phyloP scores from a whole-genome alignment of 805 yeast genomes.

The Lipomyces spencermartinsiae region DNA sequence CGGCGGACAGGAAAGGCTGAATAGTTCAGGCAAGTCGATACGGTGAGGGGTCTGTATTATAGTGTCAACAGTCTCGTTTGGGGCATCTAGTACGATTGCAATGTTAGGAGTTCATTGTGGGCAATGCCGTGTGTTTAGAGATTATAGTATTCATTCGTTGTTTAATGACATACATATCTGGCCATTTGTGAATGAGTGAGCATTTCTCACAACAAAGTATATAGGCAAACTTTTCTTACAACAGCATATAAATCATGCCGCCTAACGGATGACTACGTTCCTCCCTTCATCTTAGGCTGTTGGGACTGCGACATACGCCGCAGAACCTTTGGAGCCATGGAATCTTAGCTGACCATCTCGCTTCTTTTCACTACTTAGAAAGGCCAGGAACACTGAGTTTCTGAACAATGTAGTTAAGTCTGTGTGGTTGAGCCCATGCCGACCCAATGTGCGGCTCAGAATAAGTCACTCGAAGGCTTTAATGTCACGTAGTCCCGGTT shows the following conservation, averaged over 20 bases:
- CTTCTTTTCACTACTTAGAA: too few species aligned
- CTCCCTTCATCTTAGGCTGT: neutral
- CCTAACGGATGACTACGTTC: neutral
- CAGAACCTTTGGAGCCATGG: too few species aligned
- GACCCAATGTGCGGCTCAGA: too few species aligned
- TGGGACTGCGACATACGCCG: neutral
- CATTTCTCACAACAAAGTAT: neutral
- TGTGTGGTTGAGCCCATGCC: too few species aligned
- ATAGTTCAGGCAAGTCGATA: neutral
- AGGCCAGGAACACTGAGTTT: too few species aligned
- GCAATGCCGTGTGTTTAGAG: neutral
- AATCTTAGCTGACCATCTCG: too few species aligned
- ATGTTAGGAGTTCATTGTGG: neutral
- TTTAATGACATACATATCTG: neutral
- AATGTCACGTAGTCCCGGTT: too few species aligned
- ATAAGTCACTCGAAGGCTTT: too few species aligned
- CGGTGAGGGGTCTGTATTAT: neutral
- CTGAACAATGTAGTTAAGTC: too few species aligned
- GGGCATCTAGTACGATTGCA: neutral
- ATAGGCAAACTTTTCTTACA: neutral
- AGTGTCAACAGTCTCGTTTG: neutral
- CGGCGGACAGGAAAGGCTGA: constrained; percentile 20
- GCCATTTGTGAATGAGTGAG: neutral
- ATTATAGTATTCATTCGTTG: neutral
- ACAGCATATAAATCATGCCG: too few species aligned